Base-by-base conservation (phyloP, 768 basidiomycete genomes). In the Hortiboletus campestris region DNA sequence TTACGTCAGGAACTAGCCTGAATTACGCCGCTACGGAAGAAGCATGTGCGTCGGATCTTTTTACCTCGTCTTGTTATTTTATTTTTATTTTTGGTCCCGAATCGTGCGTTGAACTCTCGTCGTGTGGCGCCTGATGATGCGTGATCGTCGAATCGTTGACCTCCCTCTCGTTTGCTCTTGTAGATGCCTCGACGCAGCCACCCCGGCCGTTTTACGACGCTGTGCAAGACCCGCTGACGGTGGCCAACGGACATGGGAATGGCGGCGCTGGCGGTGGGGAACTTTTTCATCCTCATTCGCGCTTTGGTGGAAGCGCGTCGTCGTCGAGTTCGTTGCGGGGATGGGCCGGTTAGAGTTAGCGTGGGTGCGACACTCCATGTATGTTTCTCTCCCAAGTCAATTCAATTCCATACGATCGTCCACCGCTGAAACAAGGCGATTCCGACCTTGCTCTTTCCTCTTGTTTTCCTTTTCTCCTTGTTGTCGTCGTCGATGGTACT, bases 291-390 rank as follows among this genome's bases (percentile, higher is more conserved):
- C 46, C 38, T 43, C 22, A 31, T 14, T 55, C 6, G 20, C 29
- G 46, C 51, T 64, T 69, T 39, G 45, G 61, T 13, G 58, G 59
- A 52, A 63, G 58, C 43, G 56, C 46, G 12, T n/a, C n/a, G n/a
- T 62, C 65, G 14, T 67, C 67, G 45, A 68, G 67, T 49, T 68
- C 67, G 50, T 31, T 68, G 57, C 67, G 65, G 53, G 67, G 67
- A 5, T 68, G 67, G 67, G 67, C 67, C 50, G 67, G 67, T 48
- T 59, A 59, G 51, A 31, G 46, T 34, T 8, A 9, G 32, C n/a
- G n/a, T n/a, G n/a, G n/a, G n/a, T n/a, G n/a, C n/a, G n/a, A n/a
- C n/a, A n/a, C n/a, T n/a, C n/a, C n/a, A n/a, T n/a, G n/a, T 25
- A 25, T 25, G 25, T 25, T 25, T 25, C 4, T 25, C 4, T 4